phyloP scores from a whole-genome alignment of 2,329 filamentous ascomycete genomes.

The Diplodia intermedia region DNA sequence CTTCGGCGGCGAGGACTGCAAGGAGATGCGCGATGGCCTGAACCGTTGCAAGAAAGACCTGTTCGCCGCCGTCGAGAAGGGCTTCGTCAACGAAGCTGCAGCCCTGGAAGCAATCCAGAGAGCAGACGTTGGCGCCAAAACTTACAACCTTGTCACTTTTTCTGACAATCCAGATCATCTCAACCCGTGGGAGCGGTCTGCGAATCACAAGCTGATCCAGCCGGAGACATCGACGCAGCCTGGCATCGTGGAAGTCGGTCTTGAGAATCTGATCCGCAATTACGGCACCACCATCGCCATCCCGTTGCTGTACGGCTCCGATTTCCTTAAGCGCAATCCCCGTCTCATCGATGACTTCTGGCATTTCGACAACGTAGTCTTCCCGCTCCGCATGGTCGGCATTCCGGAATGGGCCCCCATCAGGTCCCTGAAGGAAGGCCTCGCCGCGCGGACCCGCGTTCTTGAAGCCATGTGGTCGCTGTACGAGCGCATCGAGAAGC shows the following conservation, averaged over 20 bases:
- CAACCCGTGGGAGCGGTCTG: constrained; percentile 16
- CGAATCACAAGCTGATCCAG: constrained; percentile 5
- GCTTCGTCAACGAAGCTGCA: constrained; percentile 15
- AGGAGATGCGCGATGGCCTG: constrained; percentile 9
- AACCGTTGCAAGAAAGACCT: constrained; percentile 11
- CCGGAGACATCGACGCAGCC: neutral
- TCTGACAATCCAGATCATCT: constrained; percentile 1
- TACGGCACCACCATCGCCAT: constrained; percentile 33
- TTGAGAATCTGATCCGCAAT: constrained; percentile 31
- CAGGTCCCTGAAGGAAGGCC: constrained; percentile 56
- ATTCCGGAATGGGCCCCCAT: constrained; percentile 60
- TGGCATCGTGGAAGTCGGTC: constrained; percentile 20
- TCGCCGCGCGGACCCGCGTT: constrained; percentile 47
- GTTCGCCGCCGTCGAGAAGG: constrained; percentile 20
- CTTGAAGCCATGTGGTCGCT: constrained; percentile 41
- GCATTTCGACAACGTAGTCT: constrained; percentile 59
- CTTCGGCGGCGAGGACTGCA: constrained; percentile 17
- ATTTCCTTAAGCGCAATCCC: constrained; percentile 61
- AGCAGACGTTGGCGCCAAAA: constrained; percentile 5
- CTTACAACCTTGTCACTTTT: constrained; percentile 12
- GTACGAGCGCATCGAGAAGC: constrained; percentile 39
- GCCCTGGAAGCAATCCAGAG: neutral
- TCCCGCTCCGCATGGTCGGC: constrained; percentile 57
- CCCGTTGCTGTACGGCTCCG: constrained; percentile 48
- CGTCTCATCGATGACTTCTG: constrained; percentile 60